Conservation (phyloP, 306 rosid genomes). For the Dalbergia cultrata region DNA sequence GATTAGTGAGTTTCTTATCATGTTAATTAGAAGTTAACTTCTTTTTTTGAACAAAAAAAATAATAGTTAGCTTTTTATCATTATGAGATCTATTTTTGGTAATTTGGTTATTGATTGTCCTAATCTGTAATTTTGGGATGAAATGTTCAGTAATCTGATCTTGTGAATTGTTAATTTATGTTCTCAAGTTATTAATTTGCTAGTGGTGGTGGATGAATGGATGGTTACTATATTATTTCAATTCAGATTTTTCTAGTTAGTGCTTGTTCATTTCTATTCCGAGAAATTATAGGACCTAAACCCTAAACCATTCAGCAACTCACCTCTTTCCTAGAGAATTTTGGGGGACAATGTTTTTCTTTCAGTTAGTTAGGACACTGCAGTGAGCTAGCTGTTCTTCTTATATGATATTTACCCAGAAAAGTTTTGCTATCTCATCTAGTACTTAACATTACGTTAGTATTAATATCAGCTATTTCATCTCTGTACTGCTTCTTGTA, state of each 20-base stretch:
- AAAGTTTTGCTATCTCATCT: slow-evolving; percentile 3
- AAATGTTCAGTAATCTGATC: slow-evolving; percentile 12
- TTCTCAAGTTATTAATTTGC: slow-evolving; percentile 29
- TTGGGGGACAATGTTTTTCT: slow-evolving; percentile 29
- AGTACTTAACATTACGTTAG: not conserved
- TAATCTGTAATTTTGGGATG: slow-evolving; percentile 10
- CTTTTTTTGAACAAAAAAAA: not conserved
- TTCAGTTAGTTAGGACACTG: slow-evolving; percentile 7
- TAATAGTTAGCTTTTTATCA: slow-evolving; percentile 12
- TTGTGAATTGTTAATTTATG: not conserved
- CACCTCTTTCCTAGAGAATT: slow-evolving; percentile 15
- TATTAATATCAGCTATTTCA: slow-evolving; percentile 12
- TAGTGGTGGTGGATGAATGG: slow-evolving; percentile 4
- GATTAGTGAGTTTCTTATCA: slow-evolving; percentile 11
- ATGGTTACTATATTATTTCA: slow-evolving; percentile 14
- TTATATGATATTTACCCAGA: slow-evolving; percentile 5
- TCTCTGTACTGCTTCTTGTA: not conserved
- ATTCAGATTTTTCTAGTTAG: slow-evolving; percentile 14
- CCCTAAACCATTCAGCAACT: slow-evolving; percentile 2
- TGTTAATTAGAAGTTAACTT: slow-evolving; percentile 10
- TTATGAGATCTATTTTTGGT: slow-evolving; percentile 25
- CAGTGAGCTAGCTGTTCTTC: slow-evolving; percentile 1
- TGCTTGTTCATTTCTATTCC: slow-evolving; percentile 8
- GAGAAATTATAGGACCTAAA: slow-evolving; percentile 24
- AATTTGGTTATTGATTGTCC: slow-evolving; percentile 8